These are phyloP conservation scores for Monilinia vaccinii-corymbosi DNA, from an alignment of 2,329 filamentous ascomycete species.

Conservation along the genomic window DNA sequence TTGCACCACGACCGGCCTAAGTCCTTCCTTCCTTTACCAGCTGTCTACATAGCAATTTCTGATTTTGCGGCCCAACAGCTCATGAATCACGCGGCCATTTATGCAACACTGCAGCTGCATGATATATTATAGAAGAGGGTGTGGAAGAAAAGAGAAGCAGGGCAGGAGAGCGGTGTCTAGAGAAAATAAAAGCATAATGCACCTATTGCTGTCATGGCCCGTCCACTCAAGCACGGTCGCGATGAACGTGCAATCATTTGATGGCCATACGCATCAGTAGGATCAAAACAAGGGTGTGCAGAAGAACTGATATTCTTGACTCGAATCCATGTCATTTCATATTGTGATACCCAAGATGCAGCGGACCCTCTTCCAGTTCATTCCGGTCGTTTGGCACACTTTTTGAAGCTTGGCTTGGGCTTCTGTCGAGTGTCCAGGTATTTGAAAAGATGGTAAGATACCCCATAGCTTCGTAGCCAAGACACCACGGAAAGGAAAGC, in stretches of 20 bases:
- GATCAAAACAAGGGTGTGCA: slow-evolving; percentile 3
- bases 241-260: slow-evolving; percentile 3
- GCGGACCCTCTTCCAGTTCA: not conserved
- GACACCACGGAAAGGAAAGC: not conserved
- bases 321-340: not conserved
- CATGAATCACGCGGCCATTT: slow-evolving; percentile 10
- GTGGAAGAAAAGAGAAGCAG: slow-evolving; percentile 5
- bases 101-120: slow-evolving; percentile 11
- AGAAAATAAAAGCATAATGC: slow-evolving; percentile 1
- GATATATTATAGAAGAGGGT: not conserved
- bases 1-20: slow-evolving; percentile 1
- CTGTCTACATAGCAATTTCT: slow-evolving; percentile 2
- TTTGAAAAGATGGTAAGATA: not conserved
- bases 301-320: slow-evolving; percentile 3
- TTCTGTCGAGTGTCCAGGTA: not conserved
- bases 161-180: not conserved
- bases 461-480: not conserved
- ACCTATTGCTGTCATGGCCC: not conserved
- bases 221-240: not conserved
- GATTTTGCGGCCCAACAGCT: slow-evolving; percentile 11
- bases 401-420: not conserved
- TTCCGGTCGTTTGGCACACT: not conserved
- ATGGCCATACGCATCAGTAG: not conserved
- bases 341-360: not conserved
- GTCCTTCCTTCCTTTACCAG: slow-evolving; percentile 10